A percentile compares a stretch with the other conserved stretches of the same genome.
These are phyloP conservation scores for Kuraishia capsulata DNA, from an alignment of 805 yeast genomes.

Conservation along the genomic window DNA sequence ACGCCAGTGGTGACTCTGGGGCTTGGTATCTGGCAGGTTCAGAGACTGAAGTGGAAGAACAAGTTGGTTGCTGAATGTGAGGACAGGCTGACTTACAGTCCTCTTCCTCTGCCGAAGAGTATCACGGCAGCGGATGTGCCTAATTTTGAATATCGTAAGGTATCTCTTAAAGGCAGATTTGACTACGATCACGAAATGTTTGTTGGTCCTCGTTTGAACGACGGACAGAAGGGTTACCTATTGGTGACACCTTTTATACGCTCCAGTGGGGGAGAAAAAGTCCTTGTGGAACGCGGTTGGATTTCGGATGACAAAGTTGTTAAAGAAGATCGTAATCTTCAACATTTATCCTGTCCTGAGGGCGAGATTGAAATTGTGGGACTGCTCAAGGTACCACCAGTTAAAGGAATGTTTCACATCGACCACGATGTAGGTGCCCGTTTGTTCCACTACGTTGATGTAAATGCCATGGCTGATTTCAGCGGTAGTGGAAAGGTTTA, in stretches of 20 bases:
- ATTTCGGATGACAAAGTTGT: conserved; percentile 57
- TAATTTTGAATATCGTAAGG: conserved; percentile 77
- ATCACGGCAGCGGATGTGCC: conserved; percentile 55
- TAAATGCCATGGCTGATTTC: conserved; percentile 67
- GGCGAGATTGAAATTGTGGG: conserved; percentile 69
- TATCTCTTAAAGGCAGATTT: conserved; percentile 67
- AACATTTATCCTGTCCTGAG: conserved; percentile 63
- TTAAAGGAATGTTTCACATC: conserved; percentile 56
- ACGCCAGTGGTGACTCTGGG: conserved; percentile 86
- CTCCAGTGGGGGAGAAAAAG: conserved; percentile 63
- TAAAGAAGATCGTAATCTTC: conserved; percentile 46
- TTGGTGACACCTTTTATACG: conserved; percentile 78
- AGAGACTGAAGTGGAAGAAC: conserved; percentile 81
- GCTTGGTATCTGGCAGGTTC: conserved; percentile 89
- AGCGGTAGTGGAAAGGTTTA: conserved; percentile 65
- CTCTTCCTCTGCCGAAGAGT: conserved; percentile 63
- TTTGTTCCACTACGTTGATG: conserved; percentile 72
- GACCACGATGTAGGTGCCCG: conserved; percentile 60
- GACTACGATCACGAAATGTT: conserved; percentile 82
- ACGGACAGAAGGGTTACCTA: conserved; percentile 68
- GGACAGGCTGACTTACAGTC: conserved; percentile 64
- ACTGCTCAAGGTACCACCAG: conserved; percentile 59
- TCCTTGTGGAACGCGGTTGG: conserved; percentile 91
- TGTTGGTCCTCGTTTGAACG: conserved; percentile 80
- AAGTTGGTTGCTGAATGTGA: conserved; percentile 76